phyloP scores from a whole-genome alignment of 768 basidiomycete species.

The Termitomyces sp. region DNA sequence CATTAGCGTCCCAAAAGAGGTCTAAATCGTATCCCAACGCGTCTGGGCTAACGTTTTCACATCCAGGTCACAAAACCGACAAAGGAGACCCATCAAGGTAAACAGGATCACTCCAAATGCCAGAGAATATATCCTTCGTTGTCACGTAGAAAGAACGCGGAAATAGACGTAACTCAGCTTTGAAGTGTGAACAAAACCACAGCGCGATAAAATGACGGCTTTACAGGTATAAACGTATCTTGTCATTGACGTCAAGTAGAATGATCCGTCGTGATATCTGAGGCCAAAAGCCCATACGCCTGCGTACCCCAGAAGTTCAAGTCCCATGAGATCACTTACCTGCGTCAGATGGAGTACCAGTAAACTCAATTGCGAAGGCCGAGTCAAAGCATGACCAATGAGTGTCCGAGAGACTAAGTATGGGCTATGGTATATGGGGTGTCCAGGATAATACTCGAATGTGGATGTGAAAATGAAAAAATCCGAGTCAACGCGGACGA shows the following conservation, averaged over 20 bases:
- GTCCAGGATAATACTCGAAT: conserved; percentile 35
- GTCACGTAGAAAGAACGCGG: conserved; percentile 34
- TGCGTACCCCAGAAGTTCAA: conserved; percentile 4
- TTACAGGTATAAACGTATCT: conserved; percentile 35
- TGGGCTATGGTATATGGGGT: conserved; percentile 36
- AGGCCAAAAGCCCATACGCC: conserved; percentile 31
- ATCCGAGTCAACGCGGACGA: conserved; percentile 31
- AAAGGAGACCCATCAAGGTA: conserved; percentile 26
- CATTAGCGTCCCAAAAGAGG: conserved; percentile 35
- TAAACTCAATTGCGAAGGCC: conserved; percentile 28
- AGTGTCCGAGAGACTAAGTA: conserved; percentile 29
- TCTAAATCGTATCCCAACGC: conserved; percentile 33
- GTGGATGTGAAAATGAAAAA: conserved; percentile 34
- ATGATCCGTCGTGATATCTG: conserved; percentile 28
- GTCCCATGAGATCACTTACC: conserved; percentile 14
- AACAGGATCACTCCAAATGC: conserved; percentile 34
- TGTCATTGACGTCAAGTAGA: conserved; percentile 30
- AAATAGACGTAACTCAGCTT: conserved; percentile 31
- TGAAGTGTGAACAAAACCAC: not conserved
- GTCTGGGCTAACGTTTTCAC: conserved; percentile 15
- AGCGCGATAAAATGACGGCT: not conserved
- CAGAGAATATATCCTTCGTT: conserved; percentile 31
- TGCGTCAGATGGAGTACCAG: conserved; percentile 32
- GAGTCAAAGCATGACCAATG: conserved; percentile 31
- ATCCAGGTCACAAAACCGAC: not conserved